Evolutionary conservation across 1,284 basidiomycete genomes (phyloP).

Genomic region (Papiliotrema flavescens): DNA sequence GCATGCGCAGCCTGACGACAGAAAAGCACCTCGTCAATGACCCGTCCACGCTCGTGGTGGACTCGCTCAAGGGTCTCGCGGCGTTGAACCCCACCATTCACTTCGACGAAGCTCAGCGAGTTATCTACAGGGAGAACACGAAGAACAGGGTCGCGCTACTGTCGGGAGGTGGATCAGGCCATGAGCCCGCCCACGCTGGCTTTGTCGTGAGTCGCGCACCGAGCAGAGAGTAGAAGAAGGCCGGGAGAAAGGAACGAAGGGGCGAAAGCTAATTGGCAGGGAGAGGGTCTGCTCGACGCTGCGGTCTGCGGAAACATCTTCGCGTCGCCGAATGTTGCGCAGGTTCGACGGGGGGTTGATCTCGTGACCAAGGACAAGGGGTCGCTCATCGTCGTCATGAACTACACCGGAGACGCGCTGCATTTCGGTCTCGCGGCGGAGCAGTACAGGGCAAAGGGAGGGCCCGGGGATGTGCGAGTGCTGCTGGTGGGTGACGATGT

Average conservation of each 20-base stretch:
- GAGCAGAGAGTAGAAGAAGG: too few species aligned
- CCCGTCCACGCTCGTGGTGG: slow-evolving; percentile 65
- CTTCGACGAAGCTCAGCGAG: slow-evolving; percentile 56
- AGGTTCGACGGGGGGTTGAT: slow-evolving; percentile 74
- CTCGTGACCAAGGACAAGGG: slow-evolving; percentile 73
- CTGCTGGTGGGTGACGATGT: slow-evolving; percentile 89
- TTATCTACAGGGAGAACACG: slow-evolving; percentile 23
- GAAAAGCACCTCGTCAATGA: slow-evolving; percentile 72
- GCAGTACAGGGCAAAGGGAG: slow-evolving; percentile 68
- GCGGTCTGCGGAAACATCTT: slow-evolving; percentile 85
- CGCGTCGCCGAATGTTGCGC: slow-evolving; percentile 78
- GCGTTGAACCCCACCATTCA: slow-evolving; percentile 65
- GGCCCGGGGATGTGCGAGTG: slow-evolving; percentile 69
- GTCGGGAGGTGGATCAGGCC: slow-evolving; percentile 86
- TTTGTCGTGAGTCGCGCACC: slow-evolving; percentile 54
- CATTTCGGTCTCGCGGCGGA: slow-evolving; percentile 92
- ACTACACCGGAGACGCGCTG: slow-evolving; percentile 76
- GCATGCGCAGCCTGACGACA: slow-evolving; percentile 2
- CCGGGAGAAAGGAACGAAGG: too few species aligned
- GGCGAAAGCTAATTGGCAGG: too few species aligned
- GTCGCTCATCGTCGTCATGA: slow-evolving; percentile 67
- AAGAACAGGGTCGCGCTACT: slow-evolving; percentile 69
- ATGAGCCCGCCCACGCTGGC: slow-evolving; percentile 78
- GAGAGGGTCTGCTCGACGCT: slow-evolving; percentile 73
- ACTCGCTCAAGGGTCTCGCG: slow-evolving; percentile 70